These are phyloP conservation scores for Entomortierella lignicola DNA, from an alignment of 192 early-diverging fungal species.

Conservation along the genomic window DNA sequence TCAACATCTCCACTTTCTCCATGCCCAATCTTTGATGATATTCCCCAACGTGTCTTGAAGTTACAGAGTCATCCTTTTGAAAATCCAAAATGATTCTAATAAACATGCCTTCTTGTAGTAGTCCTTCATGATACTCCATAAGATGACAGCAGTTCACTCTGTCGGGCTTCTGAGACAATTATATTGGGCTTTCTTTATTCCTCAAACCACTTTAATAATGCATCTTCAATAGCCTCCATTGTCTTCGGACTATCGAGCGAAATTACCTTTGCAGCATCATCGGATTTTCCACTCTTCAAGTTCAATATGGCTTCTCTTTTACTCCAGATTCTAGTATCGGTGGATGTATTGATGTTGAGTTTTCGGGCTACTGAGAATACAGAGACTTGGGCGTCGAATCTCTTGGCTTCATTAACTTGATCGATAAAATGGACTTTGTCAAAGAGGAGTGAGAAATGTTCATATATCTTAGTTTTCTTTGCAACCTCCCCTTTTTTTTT, in stretches of 20 bases:
- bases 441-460: too few relatives aligned
- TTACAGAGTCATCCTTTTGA: neutral
- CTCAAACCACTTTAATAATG: constrained; percentile 3
- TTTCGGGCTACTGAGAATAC: too few relatives aligned
- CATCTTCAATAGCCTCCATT: constrained; percentile 2
- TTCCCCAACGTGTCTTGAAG: constrained; percentile 1
- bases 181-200: neutral
- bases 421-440: too few relatives aligned
- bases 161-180: neutral
- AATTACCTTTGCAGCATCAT: neutral
- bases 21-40: constrained; percentile 5
- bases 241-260: neutral
- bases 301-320: too few relatives aligned
- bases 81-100: neutral
- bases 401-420: too few relatives aligned
- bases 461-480: too few relatives aligned
- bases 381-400: too few relatives aligned
- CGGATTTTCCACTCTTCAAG: neutral
- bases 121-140: constrained; percentile 6
- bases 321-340: too few relatives aligned
- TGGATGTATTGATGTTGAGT: too few relatives aligned
- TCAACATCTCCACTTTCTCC: constrained; percentile 7
- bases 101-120: neutral
- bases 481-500: too few relatives aligned
- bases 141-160: neutral